Conservation (phyloP, 75 land plant species). For the Pseudotsuga menziesii region DNA sequence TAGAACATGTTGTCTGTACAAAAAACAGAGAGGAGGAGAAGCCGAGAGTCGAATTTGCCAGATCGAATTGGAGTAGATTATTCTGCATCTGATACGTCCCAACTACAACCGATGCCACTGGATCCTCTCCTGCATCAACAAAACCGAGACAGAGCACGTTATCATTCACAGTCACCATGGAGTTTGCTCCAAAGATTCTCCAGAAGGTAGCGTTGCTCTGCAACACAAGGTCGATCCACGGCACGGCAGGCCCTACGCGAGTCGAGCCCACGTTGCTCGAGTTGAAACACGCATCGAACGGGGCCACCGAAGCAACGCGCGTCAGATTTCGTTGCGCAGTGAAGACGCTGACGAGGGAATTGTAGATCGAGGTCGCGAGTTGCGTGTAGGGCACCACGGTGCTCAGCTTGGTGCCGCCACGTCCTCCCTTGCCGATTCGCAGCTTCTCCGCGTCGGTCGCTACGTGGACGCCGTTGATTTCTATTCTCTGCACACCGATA, state of each 20-base stretch:
- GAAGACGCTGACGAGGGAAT: slow-evolving; percentile 28
- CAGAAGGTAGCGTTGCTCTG: slow-evolving; percentile 26
- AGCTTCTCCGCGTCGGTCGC: slow-evolving; percentile 19
- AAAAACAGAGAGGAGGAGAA: slow-evolving; percentile 27
- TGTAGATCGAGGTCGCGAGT: slow-evolving; percentile 36
- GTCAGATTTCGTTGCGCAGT: slow-evolving; percentile 6
- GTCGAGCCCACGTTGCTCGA: slow-evolving; percentile 28
- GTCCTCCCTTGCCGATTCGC: slow-evolving; percentile 21
- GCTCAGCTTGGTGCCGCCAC: slow-evolving; percentile 50
- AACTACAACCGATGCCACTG: slow-evolving; percentile 23
- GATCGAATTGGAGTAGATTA: slow-evolving; percentile 45
- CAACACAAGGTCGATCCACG: slow-evolving; percentile 48
- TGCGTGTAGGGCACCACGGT: slow-evolving; percentile 45
- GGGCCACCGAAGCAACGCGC: slow-evolving; percentile 24
- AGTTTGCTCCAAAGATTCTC: slow-evolving; percentile 54
- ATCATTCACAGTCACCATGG: slow-evolving; percentile 32
- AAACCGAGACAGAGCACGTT: slow-evolving; percentile 54
- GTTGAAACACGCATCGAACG: slow-evolving; percentile 50
- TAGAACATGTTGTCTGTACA: slow-evolving; percentile 30
- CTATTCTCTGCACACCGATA: slow-evolving; percentile 39
- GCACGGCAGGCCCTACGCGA: slow-evolving; percentile 45
- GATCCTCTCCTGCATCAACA: slow-evolving; percentile 31
- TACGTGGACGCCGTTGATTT: slow-evolving; percentile 18
- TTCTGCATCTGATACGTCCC: slow-evolving; percentile 51
- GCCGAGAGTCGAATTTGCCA: slow-evolving; percentile 32